A percentile compares a stretch with the other conserved stretches of the same genome.
Conservation (phyloP, 257 asterid genomes). For the Dorcoceras hygrometricum region DNA sequence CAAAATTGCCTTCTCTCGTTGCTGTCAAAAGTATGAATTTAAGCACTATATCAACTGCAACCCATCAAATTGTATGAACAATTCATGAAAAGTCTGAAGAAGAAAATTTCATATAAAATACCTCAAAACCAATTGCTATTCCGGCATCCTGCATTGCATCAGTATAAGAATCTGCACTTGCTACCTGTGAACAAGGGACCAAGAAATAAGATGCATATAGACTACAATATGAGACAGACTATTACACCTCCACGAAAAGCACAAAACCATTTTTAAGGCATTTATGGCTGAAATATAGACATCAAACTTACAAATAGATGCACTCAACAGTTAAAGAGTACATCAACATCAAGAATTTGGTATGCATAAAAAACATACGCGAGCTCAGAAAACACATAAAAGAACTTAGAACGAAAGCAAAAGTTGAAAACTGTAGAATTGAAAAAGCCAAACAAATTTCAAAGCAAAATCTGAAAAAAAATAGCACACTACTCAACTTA, state of each 20-base stretch:
- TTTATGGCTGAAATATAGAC: not conserved
- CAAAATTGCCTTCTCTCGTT: conserved; percentile 65
- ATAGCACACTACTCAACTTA: not conserved
- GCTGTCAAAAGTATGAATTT: conserved; percentile 42
- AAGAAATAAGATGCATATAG: conserved; percentile 8
- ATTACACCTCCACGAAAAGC: conserved; percentile 2
- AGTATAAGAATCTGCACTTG: conserved; percentile 68
- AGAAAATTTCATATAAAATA: conserved; percentile 28
- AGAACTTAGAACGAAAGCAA: not conserved
- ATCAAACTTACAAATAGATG: not conserved
- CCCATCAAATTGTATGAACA: conserved; percentile 6
- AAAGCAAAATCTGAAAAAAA: not conserved
- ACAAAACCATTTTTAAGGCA: not conserved
- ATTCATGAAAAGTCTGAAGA: not conserved
- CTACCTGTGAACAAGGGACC: conserved; percentile 42
- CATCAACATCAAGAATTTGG: conserved; percentile 8
- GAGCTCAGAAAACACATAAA: not conserved
- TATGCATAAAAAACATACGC: not conserved
- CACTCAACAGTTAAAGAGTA: conserved; percentile 3
- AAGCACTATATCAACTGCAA: conserved; percentile 18
- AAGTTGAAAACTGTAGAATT: not conserved
- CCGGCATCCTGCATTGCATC: conserved; percentile 67
- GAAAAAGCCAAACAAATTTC: not conserved
- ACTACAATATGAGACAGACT: conserved; percentile 19
- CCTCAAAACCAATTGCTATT: conserved; percentile 68